Evolutionary conservation across 2,329 filamentous ascomycete species (phyloP).

Genomic region (Diatrype stigma): DNA sequence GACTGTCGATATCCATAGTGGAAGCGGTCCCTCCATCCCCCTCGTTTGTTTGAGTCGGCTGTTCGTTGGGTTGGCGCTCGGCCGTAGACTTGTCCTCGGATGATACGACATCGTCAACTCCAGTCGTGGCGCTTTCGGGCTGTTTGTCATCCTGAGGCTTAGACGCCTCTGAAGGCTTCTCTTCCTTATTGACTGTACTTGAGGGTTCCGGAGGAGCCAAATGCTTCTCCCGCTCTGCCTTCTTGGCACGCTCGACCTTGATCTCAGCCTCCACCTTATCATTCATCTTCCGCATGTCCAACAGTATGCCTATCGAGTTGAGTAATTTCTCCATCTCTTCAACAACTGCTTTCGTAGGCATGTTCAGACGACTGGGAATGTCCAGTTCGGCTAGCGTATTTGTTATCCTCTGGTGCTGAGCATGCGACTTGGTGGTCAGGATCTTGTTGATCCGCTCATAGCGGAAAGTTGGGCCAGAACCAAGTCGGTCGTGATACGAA

Average conservation of each 20-base stretch:
- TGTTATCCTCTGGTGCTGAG: slow-evolving; percentile 71
- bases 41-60: slow-evolving; percentile 1
- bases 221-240: slow-evolving; percentile 46
- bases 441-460: slow-evolving; percentile 78
- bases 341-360: slow-evolving; percentile 71
- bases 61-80: not conserved
- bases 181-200: slow-evolving; percentile 4
- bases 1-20: slow-evolving; percentile 2
- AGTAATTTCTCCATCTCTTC: slow-evolving; percentile 69
- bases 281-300: slow-evolving; percentile 69
- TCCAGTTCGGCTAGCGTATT: slow-evolving; percentile 69
- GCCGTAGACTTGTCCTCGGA: not conserved
- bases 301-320: slow-evolving; percentile 60
- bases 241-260: slow-evolving; percentile 54
- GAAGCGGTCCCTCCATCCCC: not conserved
- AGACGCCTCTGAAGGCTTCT: slow-evolving; percentile 7
- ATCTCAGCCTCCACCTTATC: slow-evolving; percentile 76
- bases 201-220: slow-evolving; percentile 12
- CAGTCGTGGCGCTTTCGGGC: not conserved
- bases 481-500: slow-evolving; percentile 77
- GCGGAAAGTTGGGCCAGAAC: slow-evolving; percentile 84
- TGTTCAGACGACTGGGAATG: slow-evolving; percentile 63
- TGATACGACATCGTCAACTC: not conserved
- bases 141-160: slow-evolving; percentile 9
- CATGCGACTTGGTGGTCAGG: slow-evolving; percentile 70